Conservation (phyloP, 495 filamentous ascomycete genomes). For the Cenococcum geophilum region DNA sequence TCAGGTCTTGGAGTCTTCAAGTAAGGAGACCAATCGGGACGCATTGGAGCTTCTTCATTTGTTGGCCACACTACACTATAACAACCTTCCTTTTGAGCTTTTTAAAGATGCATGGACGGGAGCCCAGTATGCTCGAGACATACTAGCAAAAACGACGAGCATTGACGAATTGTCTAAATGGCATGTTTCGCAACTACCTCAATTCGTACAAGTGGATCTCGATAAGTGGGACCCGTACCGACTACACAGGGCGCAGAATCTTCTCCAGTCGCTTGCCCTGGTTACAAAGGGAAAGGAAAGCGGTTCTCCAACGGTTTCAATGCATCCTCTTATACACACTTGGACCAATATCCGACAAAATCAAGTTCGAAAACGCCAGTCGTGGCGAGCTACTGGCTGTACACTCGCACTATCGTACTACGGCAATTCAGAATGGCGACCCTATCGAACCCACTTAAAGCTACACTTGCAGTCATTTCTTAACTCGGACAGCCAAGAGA, state of each 20-base stretch:
- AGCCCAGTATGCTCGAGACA: too few relatives aligned
- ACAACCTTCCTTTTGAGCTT: constrained; percentile 3
- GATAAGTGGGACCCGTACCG: constrained; percentile 32
- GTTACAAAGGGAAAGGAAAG: constrained; percentile 1
- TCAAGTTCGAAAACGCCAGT: neutral
- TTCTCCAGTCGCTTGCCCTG: constrained; percentile 32
- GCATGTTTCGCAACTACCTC: constrained; percentile 31
- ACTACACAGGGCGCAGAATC: constrained; percentile 26
- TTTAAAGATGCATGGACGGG: constrained; percentile 19
- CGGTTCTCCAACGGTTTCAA: constrained; percentile 22
- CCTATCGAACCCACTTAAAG: constrained; percentile 24
- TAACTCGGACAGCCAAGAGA: constrained; percentile 22
- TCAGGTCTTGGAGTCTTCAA: constrained; percentile 6
- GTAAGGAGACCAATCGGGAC: constrained; percentile 5
- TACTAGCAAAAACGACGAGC: neutral
- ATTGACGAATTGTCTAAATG: constrained; percentile 9
- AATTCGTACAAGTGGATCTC: constrained; percentile 16
- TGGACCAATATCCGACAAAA: constrained; percentile 24
- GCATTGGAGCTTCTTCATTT: constrained; percentile 17
- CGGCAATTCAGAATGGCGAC: constrained; percentile 14
- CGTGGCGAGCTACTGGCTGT: constrained; percentile 18
- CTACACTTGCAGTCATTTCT: constrained; percentile 31
- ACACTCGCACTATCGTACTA: constrained; percentile 3
- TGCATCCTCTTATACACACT: constrained; percentile 29
- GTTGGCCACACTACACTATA: constrained; percentile 12